Conservation (phyloP, 169 alveolate genomes). For the Theileria parva region DNA sequence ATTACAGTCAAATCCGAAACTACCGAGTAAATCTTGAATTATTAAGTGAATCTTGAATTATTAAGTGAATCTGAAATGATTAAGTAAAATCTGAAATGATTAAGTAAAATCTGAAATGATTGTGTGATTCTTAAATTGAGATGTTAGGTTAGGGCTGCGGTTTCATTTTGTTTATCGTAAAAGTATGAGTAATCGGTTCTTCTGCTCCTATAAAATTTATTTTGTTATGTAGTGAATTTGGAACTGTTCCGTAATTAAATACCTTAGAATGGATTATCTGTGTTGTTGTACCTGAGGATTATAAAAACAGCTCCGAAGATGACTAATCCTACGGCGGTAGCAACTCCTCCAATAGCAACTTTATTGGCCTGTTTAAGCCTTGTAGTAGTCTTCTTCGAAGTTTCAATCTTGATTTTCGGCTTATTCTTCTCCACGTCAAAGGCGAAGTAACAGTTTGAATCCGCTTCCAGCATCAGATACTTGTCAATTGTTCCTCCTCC, state of each 20-base stretch:
- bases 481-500: neutral
- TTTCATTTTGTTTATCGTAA: constrained; percentile 29
- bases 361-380: neutral
- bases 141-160: neutral
- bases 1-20: neutral
- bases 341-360: constrained; percentile 5
- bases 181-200: constrained; percentile 63
- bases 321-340: constrained; percentile 6
- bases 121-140: too few species aligned
- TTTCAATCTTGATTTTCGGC: constrained; percentile 16
- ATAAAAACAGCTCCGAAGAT: neutral
- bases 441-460: constrained; percentile 45
- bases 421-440: constrained; percentile 9
- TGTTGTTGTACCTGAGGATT: neutral
- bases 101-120: too few species aligned
- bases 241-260: neutral
- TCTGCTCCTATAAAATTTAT: constrained; percentile 13
- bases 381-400: constrained; percentile 4
- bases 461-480: constrained; percentile 56
- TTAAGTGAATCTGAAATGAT: too few species aligned
- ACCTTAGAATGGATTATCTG: neutral
- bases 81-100: too few species aligned
- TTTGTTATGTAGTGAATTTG: neutral
- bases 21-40: too few species aligned
- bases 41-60: too few species aligned